Base-by-base conservation (phyloP, 441 rosid species). In the Pelargonium cotyledonis region DNA sequence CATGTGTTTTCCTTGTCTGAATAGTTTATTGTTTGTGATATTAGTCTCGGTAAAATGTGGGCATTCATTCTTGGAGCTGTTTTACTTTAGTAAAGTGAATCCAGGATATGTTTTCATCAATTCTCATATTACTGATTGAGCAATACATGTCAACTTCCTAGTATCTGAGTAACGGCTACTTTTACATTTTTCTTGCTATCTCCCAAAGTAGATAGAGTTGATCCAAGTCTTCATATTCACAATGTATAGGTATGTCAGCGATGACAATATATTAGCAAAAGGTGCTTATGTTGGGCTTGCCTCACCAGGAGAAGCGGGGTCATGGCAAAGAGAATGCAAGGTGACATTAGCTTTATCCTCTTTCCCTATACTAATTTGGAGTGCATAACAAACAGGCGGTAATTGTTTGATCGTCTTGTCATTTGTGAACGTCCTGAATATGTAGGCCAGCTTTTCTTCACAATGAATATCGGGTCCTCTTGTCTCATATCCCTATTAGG, bases 271-370 rank as follows among this genome's bases (percentile, higher is more conserved):
- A 68, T 62, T 80, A 0, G 94, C 85, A 69, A 71, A 69, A 4
- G 90, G 88, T 74, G 87, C 88, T 65, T 85, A 78, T 70, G 81
- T 88, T 19, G 96, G 97, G 31, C 78, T 92, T 65, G 87, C 90
- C 35, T 80, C 89, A 0, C 88, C 88, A 7, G 97, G 95, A 72
- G 91, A 85, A 1, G 70, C 65, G 60, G 96, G 96, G 63, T 87
- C 95, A 5, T 92, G 97, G 97, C 95, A 89, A 79, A 65, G 47
- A 69, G 97, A 89, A 79, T 74, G 88, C 71, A 93, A 93, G 86
- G 96, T 86, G 29, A 44, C 14, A 57, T 43, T 62, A 40, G 10
- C 29, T 14, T 14, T 51, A n/a, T 11, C 35, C 46, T 43, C 19
- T 16, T 18, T 64, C 9, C 19, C 44, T 29, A 2, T 55, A 11